These are phyloP conservation scores for Rhodocollybia butyracea DNA, from an alignment of 768 basidiomycete species.

Conservation along the genomic window DNA sequence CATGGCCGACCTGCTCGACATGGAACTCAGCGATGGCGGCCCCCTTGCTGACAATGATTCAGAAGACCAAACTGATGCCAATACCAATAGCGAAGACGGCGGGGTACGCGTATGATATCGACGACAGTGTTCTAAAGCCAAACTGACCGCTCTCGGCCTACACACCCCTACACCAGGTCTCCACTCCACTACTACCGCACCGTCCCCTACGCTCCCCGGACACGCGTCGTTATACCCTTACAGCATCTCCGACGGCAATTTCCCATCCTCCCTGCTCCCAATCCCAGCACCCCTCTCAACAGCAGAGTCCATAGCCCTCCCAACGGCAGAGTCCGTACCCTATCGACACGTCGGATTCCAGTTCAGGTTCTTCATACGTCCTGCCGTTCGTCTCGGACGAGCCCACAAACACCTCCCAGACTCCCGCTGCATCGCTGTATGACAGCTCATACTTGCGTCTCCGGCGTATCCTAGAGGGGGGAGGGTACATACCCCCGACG, in stretches of 20 bases:
- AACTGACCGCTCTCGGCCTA: background rate
- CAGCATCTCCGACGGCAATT: slow-evolving; percentile 2
- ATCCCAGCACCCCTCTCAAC: too few species aligned
- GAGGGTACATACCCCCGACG: background rate
- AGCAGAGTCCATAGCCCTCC: too few species aligned
- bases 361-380: background rate
- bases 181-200: background rate
- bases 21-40: background rate
- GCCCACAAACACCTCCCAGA: background rate
- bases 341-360: too few species aligned
- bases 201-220: background rate
- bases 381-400: background rate
- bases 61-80: background rate
- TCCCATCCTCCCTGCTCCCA: background rate
- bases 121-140: background rate
- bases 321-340: background rate
- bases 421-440: background rate
- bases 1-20: background rate
- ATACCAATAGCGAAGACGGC: too few species aligned
- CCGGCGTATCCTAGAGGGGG: background rate
- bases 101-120: background rate
- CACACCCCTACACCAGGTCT: background rate
- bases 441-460: background rate
- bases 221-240: background rate
- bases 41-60: too few species aligned